Percentiles rank a stretch among this genome's conserved stretches.
phyloP scores from a whole-genome alignment of 1,284 basidiomycete genomes.

The Microbotryum saponariae region DNA sequence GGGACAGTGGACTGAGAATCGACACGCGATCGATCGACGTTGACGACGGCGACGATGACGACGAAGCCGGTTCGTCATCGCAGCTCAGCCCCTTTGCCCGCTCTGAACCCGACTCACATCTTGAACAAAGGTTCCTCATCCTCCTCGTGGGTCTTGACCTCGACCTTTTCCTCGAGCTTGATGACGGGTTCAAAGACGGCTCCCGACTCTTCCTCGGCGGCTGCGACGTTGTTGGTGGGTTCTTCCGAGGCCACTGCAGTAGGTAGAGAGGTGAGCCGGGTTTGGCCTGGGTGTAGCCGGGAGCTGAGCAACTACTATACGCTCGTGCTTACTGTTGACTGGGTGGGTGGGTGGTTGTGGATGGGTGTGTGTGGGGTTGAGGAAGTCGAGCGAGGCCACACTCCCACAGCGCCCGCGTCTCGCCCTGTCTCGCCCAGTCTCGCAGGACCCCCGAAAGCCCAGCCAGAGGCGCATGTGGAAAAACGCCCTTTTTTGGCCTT shows the following conservation, averaged over 20 bases:
- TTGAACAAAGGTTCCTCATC: slow-evolving; percentile 92
- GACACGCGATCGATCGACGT: slow-evolving; percentile 1
- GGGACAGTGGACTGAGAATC: neutral
- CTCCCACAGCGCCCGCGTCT: no score
- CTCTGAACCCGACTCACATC: slow-evolving; percentile 57
- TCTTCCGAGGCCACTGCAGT: neutral
- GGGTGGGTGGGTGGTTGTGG: no score
- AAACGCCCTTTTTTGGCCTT: no score
- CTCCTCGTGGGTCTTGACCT: slow-evolving; percentile 89
- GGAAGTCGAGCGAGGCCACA: no score
- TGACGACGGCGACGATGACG: neutral
- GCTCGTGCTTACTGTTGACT: no score
- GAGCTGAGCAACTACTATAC: no score
- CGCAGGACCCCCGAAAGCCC: no score
- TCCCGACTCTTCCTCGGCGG: slow-evolving; percentile 69
- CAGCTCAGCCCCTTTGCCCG: neutral
- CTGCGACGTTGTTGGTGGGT: neutral
- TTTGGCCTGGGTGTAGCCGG: no score
- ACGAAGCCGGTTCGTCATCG: neutral
- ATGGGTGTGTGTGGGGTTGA: no score
- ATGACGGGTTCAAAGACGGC: slow-evolving; percentile 94
- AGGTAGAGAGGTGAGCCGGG: no score
- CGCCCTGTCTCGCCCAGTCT: no score
- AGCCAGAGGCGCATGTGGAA: no score
- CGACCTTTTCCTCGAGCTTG: slow-evolving; percentile 91